Evolutionary conservation across 2,329 filamentous ascomycete species (phyloP).

Genomic region (Colletotrichum sp.): DNA sequence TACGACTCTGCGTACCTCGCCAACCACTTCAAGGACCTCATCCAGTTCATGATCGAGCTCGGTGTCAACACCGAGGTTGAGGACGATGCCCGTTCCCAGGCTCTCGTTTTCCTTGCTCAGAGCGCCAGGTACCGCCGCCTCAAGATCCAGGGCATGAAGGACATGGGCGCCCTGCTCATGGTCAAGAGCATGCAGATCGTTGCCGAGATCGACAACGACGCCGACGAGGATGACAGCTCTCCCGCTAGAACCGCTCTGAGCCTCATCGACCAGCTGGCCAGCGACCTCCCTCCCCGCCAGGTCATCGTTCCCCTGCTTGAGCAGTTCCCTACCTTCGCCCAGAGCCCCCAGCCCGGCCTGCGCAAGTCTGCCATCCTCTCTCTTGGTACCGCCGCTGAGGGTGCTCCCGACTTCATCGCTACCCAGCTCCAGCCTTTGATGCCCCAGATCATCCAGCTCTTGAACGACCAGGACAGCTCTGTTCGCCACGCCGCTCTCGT

Average conservation of each 20-base stretch:
- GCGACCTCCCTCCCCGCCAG: slow-evolving; percentile 88
- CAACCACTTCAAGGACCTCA: slow-evolving; percentile 85
- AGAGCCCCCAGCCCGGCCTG: slow-evolving; percentile 75
- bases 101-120: slow-evolving; percentile 93
- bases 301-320: slow-evolving; percentile 93
- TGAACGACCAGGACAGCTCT: slow-evolving; percentile 82
- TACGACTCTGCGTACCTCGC: slow-evolving; percentile 87
- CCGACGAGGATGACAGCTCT: slow-evolving; percentile 76
- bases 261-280: slow-evolving; percentile 87
- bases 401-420: slow-evolving; percentile 95
- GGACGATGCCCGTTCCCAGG: slow-evolving; percentile 87
- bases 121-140: slow-evolving; percentile 90
- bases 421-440: slow-evolving; percentile 89
- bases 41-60: slow-evolving; percentile 93
- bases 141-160: slow-evolving; percentile 89
- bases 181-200: slow-evolving; percentile 87
- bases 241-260: slow-evolving; percentile 85
- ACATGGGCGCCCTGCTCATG: slow-evolving; percentile 85
- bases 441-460: slow-evolving; percentile 81
- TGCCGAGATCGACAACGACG: slow-evolving; percentile 85
- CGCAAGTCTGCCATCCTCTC: slow-evolving; percentile 91
- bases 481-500: slow-evolving; percentile 89
- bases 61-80: slow-evolving; percentile 77
- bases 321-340: slow-evolving; percentile 82
- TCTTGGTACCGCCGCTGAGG: slow-evolving; percentile 93